A percentile compares a stretch with the other conserved stretches of the same genome.
Conservation (phyloP, 2,329 filamentous ascomycete genomes). For the Phaeosphaeriaceae sp. region DNA sequence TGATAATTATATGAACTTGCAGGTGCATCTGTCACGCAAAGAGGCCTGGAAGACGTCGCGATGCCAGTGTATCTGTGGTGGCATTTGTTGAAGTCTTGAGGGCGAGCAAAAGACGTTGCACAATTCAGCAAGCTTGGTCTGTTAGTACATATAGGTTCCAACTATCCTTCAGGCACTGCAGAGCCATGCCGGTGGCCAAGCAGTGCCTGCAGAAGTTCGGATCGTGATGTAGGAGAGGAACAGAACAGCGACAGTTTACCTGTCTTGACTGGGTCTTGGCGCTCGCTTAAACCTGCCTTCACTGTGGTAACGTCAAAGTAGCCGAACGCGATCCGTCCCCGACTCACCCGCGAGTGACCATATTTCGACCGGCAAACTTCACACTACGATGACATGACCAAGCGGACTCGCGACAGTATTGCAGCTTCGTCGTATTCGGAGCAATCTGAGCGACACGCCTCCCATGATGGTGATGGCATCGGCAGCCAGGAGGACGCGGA, state of each 20-base stretch:
- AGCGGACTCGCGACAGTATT: conserved; percentile 36
- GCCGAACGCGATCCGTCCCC: background rate
- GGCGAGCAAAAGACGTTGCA: background rate
- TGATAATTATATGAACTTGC: too few species aligned
- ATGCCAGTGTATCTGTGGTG: background rate
- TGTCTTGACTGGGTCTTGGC: background rate
- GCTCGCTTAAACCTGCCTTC: background rate
- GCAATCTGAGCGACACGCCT: conserved; percentile 19
- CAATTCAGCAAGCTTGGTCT: background rate
- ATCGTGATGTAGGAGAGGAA: background rate
- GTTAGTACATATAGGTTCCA: background rate
- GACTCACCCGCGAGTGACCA: background rate
- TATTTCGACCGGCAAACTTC: background rate
- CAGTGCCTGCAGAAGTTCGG: background rate
- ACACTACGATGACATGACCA: conserved; percentile 43
- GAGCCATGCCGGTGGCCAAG: background rate
- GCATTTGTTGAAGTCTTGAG: background rate
- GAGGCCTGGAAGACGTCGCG: background rate
- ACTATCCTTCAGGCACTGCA: background rate
- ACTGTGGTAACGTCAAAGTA: background rate
- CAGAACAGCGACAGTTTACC: background rate
- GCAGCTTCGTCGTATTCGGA: conserved; percentile 26
- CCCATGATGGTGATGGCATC: conserved; percentile 28
- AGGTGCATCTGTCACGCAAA: too few species aligned
- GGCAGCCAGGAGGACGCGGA: conserved; percentile 33